Conservation (phyloP, 805 yeast species). For the Candida maesae region DNA sequence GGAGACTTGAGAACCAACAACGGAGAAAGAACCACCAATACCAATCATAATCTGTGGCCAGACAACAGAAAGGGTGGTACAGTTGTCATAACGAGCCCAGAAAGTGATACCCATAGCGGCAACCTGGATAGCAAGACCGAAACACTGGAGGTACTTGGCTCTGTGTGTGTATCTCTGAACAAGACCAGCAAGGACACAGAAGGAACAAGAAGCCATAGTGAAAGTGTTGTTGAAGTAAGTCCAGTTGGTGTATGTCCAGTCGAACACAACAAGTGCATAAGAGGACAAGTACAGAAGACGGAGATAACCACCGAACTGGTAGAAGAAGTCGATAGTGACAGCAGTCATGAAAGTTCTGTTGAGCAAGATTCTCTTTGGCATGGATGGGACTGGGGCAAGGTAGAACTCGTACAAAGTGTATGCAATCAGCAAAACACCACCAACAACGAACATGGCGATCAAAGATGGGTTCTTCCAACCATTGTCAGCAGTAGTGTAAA, state of each 20-base stretch:
- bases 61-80: conserved; percentile 26
- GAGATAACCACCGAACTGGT: conserved; percentile 30
- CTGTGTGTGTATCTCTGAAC: conserved; percentile 34
- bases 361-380: conserved; percentile 34
- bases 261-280: conserved; percentile 30
- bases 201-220: conserved; percentile 35
- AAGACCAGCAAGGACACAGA: conserved; percentile 36
- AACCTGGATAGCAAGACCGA: conserved; percentile 33
- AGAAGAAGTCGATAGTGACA: conserved; percentile 32
- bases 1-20: conserved; percentile 34
- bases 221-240: conserved; percentile 35
- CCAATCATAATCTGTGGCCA: conserved; percentile 35
- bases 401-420: conserved; percentile 35
- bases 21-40: conserved; percentile 38
- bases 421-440: conserved; percentile 33
- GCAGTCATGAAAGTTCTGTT: conserved; percentile 37
- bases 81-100: conserved; percentile 26
- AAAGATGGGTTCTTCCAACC: conserved; percentile 37
- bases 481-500: conserved; percentile 30
- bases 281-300: conserved; percentile 33
- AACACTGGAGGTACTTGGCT: conserved; percentile 33
- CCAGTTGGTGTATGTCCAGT: conserved; percentile 34
- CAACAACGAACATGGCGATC: conserved; percentile 42
- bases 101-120: conserved; percentile 32
- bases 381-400: conserved; percentile 34